Evolutionary conservation across 805 yeast genomes (phyloP), one percentile per base, ranked within the genome.

Genomic region (Sungouiella thailandica): DNA sequence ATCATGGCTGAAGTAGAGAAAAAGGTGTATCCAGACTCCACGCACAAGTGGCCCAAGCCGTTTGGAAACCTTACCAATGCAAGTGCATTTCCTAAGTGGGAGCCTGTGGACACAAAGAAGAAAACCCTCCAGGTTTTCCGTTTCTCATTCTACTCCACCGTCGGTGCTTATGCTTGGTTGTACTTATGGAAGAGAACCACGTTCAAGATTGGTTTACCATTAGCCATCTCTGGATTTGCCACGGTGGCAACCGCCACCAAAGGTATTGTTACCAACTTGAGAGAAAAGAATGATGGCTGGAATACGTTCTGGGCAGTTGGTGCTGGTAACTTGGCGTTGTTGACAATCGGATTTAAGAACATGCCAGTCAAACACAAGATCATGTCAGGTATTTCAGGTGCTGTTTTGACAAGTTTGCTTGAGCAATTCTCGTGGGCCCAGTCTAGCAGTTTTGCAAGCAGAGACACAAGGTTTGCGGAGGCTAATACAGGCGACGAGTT

Each of bases 261-360:
- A 48, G 68, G 69, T 18, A 64, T 74, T 16, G 42, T 74, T 22
- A 67, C 82, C 42, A 80, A 81, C 55, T 57, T 81, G 47, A 68
- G 84, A 50, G 78, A 76, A 54, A 70, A 66, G 51, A 76, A 75
- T 48, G 83, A 80, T 49, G 78, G 78, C 11, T 60, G 74, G 62
- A 80, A 79, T 55, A 70, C 75, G 13, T 70, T 76, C 49, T 78
- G 84, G 83, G 74, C 76, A 13, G 83, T 78, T 38, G 72, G 72
- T 27, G 53, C 71, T 26, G 70, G 67, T 39, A 74, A 72, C 50
- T 54, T 70, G 47, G 62, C 63, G 15, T 60, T 62, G 36, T 60
- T 77, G 46, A 65, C 72, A 38, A 64, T 60, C 31, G 67, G 68
- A 4, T 62, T 65, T 52, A 60, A 55, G 53, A 52, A 42, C 32